phyloP scores from a whole-genome alignment of 257 asterid species.

The Fraxinus anomala region DNA sequence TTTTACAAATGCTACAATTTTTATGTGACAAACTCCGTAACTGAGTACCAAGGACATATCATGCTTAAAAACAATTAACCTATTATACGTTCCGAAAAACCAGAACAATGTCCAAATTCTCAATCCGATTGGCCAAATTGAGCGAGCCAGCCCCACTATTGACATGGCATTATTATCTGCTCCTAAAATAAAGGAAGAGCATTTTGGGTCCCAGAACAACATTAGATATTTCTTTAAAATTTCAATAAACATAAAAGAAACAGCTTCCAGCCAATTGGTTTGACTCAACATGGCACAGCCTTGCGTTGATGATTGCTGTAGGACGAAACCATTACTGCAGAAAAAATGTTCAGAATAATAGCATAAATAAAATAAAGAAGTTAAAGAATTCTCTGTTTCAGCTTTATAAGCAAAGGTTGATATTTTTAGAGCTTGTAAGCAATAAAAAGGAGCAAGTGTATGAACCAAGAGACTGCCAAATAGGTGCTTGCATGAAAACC shows the following conservation, averaged over 20 bases:
- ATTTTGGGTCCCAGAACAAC: too few relatives aligned
- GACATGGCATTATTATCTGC: constrained; percentile 33
- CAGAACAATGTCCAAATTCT: too few relatives aligned
- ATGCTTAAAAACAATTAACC: too few relatives aligned
- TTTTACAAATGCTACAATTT: too few relatives aligned
- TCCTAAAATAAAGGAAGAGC: constrained; percentile 4
- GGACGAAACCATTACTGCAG: not conserved
- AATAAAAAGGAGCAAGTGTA: not conserved
- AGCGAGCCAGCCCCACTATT: too few relatives aligned
- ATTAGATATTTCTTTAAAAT: constrained; percentile 15
- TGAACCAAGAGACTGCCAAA: constrained; percentile 7
- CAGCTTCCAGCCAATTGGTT: not conserved
- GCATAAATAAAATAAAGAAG: too few relatives aligned
- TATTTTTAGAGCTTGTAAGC: not conserved
- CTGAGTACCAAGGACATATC: too few relatives aligned
- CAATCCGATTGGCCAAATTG: too few relatives aligned
- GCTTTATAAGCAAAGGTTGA: constrained; percentile 16
- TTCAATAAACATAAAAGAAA: constrained; percentile 12
- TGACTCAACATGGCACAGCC: too few relatives aligned
- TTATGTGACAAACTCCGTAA: too few relatives aligned
- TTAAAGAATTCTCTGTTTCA: not conserved
- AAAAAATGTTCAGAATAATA: too few relatives aligned
- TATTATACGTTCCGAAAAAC: too few relatives aligned
- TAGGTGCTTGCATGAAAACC: not conserved
- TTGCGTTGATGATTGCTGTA: not conserved